These are phyloP conservation scores for Malassezia cuniculi DNA, from an alignment of 1,284 basidiomycete genomes.

Conservation along the genomic window DNA sequence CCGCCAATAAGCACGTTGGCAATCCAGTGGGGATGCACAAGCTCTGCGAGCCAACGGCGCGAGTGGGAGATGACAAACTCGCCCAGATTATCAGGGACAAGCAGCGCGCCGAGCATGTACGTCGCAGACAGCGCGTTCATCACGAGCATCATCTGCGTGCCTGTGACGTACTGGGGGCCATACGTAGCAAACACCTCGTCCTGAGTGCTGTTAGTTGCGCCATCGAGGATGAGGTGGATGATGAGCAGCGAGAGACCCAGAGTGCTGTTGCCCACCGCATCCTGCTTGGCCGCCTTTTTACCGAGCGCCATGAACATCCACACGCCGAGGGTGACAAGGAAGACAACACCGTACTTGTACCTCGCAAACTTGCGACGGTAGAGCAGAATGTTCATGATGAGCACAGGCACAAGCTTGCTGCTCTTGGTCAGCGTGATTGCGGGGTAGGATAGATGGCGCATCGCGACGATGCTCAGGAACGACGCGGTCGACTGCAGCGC, in stretches of 20 bases:
- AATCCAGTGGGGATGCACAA: constrained; percentile 12
- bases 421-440: constrained; percentile 97
- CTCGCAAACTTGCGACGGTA: constrained; percentile 42
- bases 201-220: constrained; percentile 91
- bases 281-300: constrained; percentile 45
- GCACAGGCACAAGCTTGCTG: constrained; percentile 91
- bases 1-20: constrained; percentile 4
- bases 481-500: constrained; percentile 78
- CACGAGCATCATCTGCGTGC: constrained; percentile 99
- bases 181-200: constrained; percentile 79
- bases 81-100: constrained; percentile 53
- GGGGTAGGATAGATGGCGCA: constrained; percentile 92
- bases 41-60: background rate
- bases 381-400: constrained; percentile 73
- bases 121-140: constrained; percentile 60
- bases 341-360: constrained; percentile 44
- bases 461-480: constrained; percentile 84
- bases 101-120: constrained; percentile 25
- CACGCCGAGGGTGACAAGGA: constrained; percentile 72
- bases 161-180: constrained; percentile 53
- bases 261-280: constrained; percentile 27
- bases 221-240: constrained; percentile 79
- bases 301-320: constrained; percentile 75
- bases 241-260: constrained; percentile 56
- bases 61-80: background rate